A percentile compares a stretch with the other conserved stretches of the same genome.
phyloP scores from a whole-genome alignment of 225 moss, liverwort and hornwort genomes.

The Marchantia polymorpha region DNA sequence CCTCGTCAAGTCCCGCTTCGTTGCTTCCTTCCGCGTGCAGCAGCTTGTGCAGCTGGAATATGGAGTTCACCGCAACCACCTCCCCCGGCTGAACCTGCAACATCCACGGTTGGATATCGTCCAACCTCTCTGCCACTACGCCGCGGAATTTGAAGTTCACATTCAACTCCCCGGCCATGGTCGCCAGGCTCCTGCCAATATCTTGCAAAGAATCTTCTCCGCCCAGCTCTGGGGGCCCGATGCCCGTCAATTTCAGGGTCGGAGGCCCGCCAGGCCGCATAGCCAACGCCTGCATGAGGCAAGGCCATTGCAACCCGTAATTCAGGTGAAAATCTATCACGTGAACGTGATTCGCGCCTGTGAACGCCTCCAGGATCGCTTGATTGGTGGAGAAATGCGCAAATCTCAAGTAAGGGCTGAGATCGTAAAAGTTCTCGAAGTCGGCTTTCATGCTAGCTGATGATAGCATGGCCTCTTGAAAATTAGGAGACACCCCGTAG shows the following conservation, averaged over 20 bases:
- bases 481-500: conserved; percentile 24
- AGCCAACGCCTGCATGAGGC: conserved; percentile 45
- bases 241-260: conserved; percentile 36
- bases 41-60: conserved; percentile 48
- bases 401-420: conserved; percentile 44
- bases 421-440: conserved; percentile 42
- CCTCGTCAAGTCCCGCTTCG: conserved; percentile 29
- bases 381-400: conserved; percentile 51
- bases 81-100: conserved; percentile 35
- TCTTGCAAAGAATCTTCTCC: conserved; percentile 32
- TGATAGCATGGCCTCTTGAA: conserved; percentile 25
- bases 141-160: conserved; percentile 45
- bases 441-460: conserved; percentile 27
- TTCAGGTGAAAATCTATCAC: conserved; percentile 47
- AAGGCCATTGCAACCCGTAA: conserved; percentile 48
- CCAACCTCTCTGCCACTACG: conserved; percentile 31
- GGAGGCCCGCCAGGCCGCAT: conserved; percentile 44
- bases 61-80: conserved; percentile 44
- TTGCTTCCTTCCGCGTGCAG: conserved; percentile 23
- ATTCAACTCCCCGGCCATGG: conserved; percentile 34
- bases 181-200: conserved; percentile 31
- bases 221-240: conserved; percentile 34
- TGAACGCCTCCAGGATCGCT: conserved; percentile 46
- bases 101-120: conserved; percentile 44
- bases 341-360: conserved; percentile 41